These are phyloP conservation scores for Cubamyces lactineus DNA, from an alignment of 768 basidiomycete species.

Conservation along the genomic window DNA sequence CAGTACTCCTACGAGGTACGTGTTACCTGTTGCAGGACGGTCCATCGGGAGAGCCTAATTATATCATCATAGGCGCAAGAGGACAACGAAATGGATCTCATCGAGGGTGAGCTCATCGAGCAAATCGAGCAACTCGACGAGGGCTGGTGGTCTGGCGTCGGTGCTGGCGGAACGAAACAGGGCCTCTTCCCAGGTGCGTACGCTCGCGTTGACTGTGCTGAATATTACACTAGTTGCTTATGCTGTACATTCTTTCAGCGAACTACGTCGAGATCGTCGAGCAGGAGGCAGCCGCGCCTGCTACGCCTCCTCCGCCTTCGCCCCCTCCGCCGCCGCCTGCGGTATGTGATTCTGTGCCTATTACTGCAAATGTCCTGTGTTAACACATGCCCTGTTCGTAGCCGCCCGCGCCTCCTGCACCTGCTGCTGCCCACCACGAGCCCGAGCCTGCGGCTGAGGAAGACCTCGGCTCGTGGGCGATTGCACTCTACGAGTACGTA, in stretches of 20 bases:
- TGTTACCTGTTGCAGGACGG: neutral
- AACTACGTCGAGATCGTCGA: conserved; percentile 87
- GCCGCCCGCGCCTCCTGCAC: conserved; percentile 43
- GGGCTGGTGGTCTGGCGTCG: conserved; percentile 91
- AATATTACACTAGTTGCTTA: neutral
- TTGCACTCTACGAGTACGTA: conserved; percentile 74
- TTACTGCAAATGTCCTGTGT: neutral
- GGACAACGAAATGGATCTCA: conserved; percentile 82
- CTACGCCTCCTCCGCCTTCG: conserved; percentile 57
- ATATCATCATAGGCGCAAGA: conserved; percentile 59
- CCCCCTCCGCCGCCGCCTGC: conserved; percentile 62
- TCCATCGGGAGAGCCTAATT: neutral
- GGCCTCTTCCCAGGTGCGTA: conserved; percentile 84
- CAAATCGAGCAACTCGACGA: conserved; percentile 85
- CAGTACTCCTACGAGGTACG: conserved; percentile 78
- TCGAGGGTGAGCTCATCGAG: conserved; percentile 81
- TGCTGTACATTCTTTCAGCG: conserved; percentile 43
- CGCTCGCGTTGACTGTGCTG: neutral
- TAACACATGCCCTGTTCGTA: conserved; percentile 3
- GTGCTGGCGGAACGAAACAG: conserved; percentile 60
- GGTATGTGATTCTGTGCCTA: neutral
- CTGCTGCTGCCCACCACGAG: conserved; percentile 49
- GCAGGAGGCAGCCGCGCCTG: conserved; percentile 44
- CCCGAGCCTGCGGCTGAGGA: conserved; percentile 49
- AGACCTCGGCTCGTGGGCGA: conserved; percentile 61